Percentiles rank a stretch among this genome's conserved stretches.
Evolutionary conservation across 78 protist species (phyloP).

Genomic region (Speleostelium caveatum): DNA sequence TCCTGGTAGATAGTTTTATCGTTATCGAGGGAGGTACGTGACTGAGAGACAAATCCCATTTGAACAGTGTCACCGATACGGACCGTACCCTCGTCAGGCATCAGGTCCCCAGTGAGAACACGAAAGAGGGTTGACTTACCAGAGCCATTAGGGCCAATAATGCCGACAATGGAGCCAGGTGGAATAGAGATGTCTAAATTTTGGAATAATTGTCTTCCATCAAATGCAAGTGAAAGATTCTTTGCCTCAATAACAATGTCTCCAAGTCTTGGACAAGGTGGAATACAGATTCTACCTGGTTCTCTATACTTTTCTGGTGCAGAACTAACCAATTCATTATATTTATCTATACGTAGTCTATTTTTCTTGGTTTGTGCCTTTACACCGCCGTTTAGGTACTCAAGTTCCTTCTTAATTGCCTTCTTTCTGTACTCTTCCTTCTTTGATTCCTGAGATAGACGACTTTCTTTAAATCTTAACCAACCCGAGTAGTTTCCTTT

Average conservation of each 20-base stretch:
- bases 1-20: slow-evolving; percentile 54
- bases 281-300: slow-evolving; percentile 67
- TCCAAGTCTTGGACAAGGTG: slow-evolving; percentile 85
- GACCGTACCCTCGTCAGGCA: slow-evolving; percentile 42
- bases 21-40: slow-evolving; percentile 41
- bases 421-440: slow-evolving; percentile 77
- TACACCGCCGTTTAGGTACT: slow-evolving; percentile 65
- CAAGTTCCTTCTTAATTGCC: slow-evolving; percentile 74
- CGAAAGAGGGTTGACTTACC: slow-evolving; percentile 86
- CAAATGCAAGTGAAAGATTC: slow-evolving; percentile 10
- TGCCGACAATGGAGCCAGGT: slow-evolving; percentile 85
- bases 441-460: slow-evolving; percentile 57
- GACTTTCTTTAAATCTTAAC: slow-evolving; percentile 66
- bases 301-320: slow-evolving; percentile 78
- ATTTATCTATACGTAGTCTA: slow-evolving; percentile 50
- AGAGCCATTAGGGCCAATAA: slow-evolving; percentile 83
- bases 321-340: slow-evolving; percentile 33
- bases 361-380: slow-evolving; percentile 79
- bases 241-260: slow-evolving; percentile 21
- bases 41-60: slow-evolving; percentile 65
- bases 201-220: slow-evolving; percentile 49
- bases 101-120: slow-evolving; percentile 44
- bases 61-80: slow-evolving; percentile 67
- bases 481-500: slow-evolving; percentile 82
- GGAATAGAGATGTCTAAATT: slow-evolving; percentile 21